Percentiles rank a stretch among this genome's conserved stretches.
These are phyloP conservation scores for Vinca minor DNA, from an alignment of 257 asterid genomes.

Conservation along the genomic window DNA sequence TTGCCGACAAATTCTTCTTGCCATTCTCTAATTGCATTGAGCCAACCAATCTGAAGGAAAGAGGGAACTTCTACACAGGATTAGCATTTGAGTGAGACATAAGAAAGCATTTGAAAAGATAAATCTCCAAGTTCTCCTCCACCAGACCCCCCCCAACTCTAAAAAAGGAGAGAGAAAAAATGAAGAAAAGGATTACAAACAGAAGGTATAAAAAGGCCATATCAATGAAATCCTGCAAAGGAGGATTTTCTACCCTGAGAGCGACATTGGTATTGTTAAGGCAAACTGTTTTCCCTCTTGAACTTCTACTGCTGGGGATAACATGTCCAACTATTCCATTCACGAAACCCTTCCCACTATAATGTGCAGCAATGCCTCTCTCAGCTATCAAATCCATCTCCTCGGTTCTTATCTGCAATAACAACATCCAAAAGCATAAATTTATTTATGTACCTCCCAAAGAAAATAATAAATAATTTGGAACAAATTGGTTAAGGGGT, in stretches of 20 bases:
- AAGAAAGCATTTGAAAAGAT: not conserved
- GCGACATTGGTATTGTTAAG: conserved; percentile 86
- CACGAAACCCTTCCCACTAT: conserved; percentile 72
- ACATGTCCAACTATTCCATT: conserved; percentile 77
- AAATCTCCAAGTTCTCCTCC: not conserved
- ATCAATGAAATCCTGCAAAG: conserved; percentile 6
- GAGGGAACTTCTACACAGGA: conserved; percentile 12
- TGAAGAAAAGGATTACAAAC: not conserved
- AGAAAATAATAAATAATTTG: not conserved
- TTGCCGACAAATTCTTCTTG: conserved; percentile 95
- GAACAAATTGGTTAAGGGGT: not conserved
- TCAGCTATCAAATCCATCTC: conserved; percentile 91
- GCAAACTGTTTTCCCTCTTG: conserved; percentile 58
- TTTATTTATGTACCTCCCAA: too few relatives aligned
- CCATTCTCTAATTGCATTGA: conserved; percentile 96
- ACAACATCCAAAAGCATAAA: not conserved
- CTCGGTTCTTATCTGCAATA: conserved; percentile 82
- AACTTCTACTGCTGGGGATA: conserved; percentile 39
- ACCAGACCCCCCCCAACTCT: not conserved
- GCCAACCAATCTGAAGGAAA: conserved; percentile 80
- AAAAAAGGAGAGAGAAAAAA: not conserved
- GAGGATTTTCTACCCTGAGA: conserved; percentile 55
- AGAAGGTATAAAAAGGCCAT: not conserved
- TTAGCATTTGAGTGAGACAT: conserved; percentile 14
- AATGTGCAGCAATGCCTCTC: conserved; percentile 94